Evolutionary conservation across 2,329 filamentous ascomycete species (phyloP), one percentile per base, ranked within the genome.

Genomic region (Diaporthe destruens): DNA sequence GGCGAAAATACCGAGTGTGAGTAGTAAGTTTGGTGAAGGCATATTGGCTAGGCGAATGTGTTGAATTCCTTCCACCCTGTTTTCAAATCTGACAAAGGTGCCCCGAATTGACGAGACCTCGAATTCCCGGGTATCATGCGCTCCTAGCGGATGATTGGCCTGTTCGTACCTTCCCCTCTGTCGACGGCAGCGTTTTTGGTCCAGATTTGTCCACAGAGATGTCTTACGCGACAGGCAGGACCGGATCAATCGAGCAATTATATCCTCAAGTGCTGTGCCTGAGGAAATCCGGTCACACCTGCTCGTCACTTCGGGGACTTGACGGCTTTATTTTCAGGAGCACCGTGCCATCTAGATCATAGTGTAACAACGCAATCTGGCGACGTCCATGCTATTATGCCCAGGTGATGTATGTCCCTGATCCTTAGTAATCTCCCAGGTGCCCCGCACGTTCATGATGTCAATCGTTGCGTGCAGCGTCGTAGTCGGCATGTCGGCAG

Each of bases 381-480:
- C n/a, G n/a, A n/a, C n/a, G 25, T 36, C 20, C 44, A 18, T 65
- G 20, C 29, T 65, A 14, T n/a, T 36, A 36, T 51, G 59, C n/a
- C n/a, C n/a, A n/a, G n/a, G n/a, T n/a, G n/a, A n/a, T n/a, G n/a
- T n/a, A 49, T 47, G 57, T 20, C 57, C 57, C 47, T 53, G 47
- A 25, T 25, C 61, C 47, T 66, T 66, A 53, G 32, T 66, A 66
- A 53, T 66, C 47, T 66, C 61, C 61, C n/a, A n/a, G n/a, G n/a
- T n/a, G n/a, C n/a, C n/a, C 61, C 61, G 61, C 61, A 66, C 61
- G 12, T 23, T 16, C 44, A 66, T 66, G 61, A 66, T 66, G 61
- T 66, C 61, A 66, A 66, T 14, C n/a, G n/a, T 16, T 25, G 20
- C 5, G 44, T 8, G 16, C 47, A 66, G 47, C 47, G 61, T 66